Conservation (phyloP, 2,329 filamentous ascomycete genomes). For the Colletotrichum filicis region DNA sequence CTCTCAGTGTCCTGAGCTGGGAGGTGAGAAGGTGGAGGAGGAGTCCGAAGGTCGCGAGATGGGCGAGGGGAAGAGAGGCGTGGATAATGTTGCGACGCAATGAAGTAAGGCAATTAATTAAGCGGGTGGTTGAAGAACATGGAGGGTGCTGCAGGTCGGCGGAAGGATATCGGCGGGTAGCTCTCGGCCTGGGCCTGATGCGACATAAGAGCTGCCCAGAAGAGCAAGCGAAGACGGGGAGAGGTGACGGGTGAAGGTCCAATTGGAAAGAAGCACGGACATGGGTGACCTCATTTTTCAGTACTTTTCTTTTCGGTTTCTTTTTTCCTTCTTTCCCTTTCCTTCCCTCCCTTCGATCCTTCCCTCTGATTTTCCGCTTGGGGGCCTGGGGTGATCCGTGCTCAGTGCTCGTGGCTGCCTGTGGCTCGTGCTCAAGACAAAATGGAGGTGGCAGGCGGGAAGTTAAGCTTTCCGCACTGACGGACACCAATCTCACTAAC, state of each 20-base stretch:
- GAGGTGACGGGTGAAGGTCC: neutral
- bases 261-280: slow-evolving; percentile 15
- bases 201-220: neutral
- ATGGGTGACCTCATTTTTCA: slow-evolving; percentile 30
- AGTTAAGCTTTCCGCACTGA: slow-evolving; percentile 25
- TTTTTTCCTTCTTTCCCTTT: neutral
- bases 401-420: neutral
- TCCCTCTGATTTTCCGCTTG: neutral
- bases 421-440: slow-evolving; percentile 8
- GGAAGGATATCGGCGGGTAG: slow-evolving; percentile 3
- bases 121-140: neutral
- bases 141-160: slow-evolving; percentile 2
- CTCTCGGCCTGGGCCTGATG: neutral
- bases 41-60: neutral
- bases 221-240: neutral
- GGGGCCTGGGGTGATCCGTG: too few species aligned
- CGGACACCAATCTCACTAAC: slow-evolving; percentile 13
- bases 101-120: neutral
- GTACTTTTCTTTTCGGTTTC: too few species aligned
- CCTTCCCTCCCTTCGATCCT: slow-evolving; percentile 5
- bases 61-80: neutral
- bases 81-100: neutral
- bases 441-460: slow-evolving; percentile 2
- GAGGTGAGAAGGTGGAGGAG: neutral
- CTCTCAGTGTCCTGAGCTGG: neutral